phyloP scores from a whole-genome alignment of 2,329 filamentous ascomycete genomes.

The Xylariaceae sp. region DNA sequence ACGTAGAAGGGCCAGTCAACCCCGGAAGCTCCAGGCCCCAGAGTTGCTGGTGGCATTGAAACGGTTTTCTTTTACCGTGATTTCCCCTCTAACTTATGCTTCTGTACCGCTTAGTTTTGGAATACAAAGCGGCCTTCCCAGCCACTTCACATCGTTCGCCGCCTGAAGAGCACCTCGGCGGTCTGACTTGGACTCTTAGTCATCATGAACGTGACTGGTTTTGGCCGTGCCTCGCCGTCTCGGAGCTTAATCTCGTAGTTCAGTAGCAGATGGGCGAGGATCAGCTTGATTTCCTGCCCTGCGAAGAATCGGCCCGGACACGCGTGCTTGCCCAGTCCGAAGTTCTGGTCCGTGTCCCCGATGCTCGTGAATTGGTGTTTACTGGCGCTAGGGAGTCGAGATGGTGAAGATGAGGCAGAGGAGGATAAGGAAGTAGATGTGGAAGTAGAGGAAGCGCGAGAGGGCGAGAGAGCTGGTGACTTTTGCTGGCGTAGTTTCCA shows the following conservation, averaged over 20 bases:
- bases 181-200: slow-evolving; percentile 41
- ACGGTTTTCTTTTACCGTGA: not conserved
- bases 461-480: not conserved
- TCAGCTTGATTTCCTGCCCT: slow-evolving; percentile 52
- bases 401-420: slow-evolving; percentile 21
- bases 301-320: slow-evolving; percentile 54
- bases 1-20: not conserved
- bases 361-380: slow-evolving; percentile 44
- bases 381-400: slow-evolving; percentile 4
- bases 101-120: not conserved
- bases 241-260: slow-evolving; percentile 47
- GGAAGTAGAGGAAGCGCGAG: slow-evolving; percentile 23
- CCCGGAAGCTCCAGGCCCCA: slow-evolving; percentile 22
- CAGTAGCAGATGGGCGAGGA: slow-evolving; percentile 48
- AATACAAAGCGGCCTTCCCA: no score
- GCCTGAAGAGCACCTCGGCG: slow-evolving; percentile 40
- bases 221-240: slow-evolving; percentile 37
- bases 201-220: slow-evolving; percentile 44
- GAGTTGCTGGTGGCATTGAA: slow-evolving; percentile 3
- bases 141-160: slow-evolving; percentile 22
- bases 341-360: slow-evolving; percentile 44
- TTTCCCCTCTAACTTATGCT: not conserved
- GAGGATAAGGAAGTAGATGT: not conserved
- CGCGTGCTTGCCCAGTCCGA: slow-evolving; percentile 48
- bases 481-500: slow-evolving; percentile 42